Percentiles rank a stretch among this genome's conserved stretches.
These are phyloP conservation scores for Rhizopus arrhizus DNA, from an alignment of 371 early-diverging fungal genomes.

Conservation along the genomic window DNA sequence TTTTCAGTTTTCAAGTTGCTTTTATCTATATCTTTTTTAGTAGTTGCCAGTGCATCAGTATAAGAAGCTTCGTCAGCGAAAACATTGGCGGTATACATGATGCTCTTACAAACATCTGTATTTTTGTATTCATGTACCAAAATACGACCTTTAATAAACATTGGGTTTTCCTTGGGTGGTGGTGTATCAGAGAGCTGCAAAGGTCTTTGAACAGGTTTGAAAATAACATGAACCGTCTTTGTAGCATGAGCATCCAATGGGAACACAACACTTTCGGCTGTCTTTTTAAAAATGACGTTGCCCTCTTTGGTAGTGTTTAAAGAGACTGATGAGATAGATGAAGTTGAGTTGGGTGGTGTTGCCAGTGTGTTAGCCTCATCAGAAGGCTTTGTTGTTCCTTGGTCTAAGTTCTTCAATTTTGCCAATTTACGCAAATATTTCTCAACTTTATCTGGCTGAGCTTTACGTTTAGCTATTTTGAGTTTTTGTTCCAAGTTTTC, in stretches of 20 bases:
- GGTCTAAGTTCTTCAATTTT: slow-evolving; percentile 48
- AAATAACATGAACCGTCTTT: slow-evolving; percentile 66
- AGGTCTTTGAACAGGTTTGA: slow-evolving; percentile 53
- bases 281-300: slow-evolving; percentile 59
- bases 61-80: slow-evolving; percentile 49
- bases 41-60: slow-evolving; percentile 32
- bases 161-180: neutral
- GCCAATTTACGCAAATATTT: slow-evolving; percentile 84
- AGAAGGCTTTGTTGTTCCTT: slow-evolving; percentile 11
- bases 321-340: neutral
- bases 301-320: slow-evolving; percentile 26
- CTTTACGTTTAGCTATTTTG: slow-evolving; percentile 94
- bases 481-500: slow-evolving; percentile 95
- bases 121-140: slow-evolving; percentile 90
- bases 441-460: slow-evolving; percentile 84
- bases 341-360: slow-evolving; percentile 16
- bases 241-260: slow-evolving; percentile 74
- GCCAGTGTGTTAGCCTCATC: slow-evolving; percentile 3
- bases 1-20: neutral
- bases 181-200: slow-evolving; percentile 16
- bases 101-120: slow-evolving; percentile 82
- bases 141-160: slow-evolving; percentile 57
- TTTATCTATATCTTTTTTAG: slow-evolving; percentile 15
- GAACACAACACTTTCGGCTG: slow-evolving; percentile 75
- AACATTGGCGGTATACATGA: slow-evolving; percentile 61